These are phyloP conservation scores for Plasmopara muralis DNA, from an alignment of 352 stramenopile genomes.

Conservation along the genomic window DNA sequence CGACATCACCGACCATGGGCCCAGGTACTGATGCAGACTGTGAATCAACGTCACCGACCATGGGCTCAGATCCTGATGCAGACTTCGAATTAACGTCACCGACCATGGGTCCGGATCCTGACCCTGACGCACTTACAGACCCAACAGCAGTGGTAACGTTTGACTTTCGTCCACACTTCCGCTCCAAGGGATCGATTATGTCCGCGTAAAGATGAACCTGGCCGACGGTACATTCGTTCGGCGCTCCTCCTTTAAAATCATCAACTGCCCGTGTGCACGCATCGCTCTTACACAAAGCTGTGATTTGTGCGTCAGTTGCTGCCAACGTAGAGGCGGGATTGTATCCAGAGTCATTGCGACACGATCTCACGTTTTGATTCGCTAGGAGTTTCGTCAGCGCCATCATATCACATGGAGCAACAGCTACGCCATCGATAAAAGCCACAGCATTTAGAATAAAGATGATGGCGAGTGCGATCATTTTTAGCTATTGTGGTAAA, in stretches of 20 bases:
- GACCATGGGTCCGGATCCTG: conserved; percentile 7
- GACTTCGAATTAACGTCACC: conserved; percentile 6
- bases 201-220: conserved; percentile 19
- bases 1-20: conserved; percentile 12
- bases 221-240: conserved; percentile 29
- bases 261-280: conserved; percentile 25
- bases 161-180: conserved; percentile 10
- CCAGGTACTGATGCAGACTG: conserved; percentile 7
- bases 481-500: background rate
- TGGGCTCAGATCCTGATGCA: conserved; percentile 8
- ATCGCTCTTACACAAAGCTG: conserved; percentile 25
- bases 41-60: conserved; percentile 12
- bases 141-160: background rate
- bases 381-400: conserved; percentile 22
- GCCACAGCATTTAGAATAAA: conserved; percentile 9
- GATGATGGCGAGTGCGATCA: background rate
- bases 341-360: conserved; percentile 27
- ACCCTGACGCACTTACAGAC: conserved; percentile 3
- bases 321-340: conserved; percentile 21
- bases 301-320: conserved; percentile 22
- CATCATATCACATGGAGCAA: conserved; percentile 20
- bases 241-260: conserved; percentile 17
- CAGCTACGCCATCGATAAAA: conserved; percentile 3
- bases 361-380: conserved; percentile 22
- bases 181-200: conserved; percentile 19